phyloP scores from a whole-genome alignment of 148 eudicot species.

The Agrostemma githago region DNA sequence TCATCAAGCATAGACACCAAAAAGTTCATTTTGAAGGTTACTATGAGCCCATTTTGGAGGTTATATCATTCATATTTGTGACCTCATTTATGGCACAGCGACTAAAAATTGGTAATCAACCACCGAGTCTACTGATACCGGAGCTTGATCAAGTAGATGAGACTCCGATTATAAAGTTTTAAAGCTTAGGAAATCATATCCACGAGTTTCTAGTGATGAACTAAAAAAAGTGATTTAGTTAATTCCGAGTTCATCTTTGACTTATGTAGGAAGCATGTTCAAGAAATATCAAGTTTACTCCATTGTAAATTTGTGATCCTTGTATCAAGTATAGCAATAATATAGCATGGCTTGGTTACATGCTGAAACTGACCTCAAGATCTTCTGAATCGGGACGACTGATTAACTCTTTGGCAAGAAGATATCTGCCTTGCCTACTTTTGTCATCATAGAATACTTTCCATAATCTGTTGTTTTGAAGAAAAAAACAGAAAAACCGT shows the following conservation, averaged over 20 bases:
- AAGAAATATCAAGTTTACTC: background rate
- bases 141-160: background rate
- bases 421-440: constrained; percentile 75
- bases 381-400: constrained; percentile 89
- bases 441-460: constrained; percentile 91
- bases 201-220: background rate
- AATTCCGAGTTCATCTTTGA: background rate
- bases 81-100: background rate
- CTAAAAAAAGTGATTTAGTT: background rate
- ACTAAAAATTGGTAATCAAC: background rate
- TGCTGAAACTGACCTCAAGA: constrained; percentile 61
- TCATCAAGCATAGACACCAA: background rate
- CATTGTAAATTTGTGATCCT: background rate
- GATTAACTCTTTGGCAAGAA: constrained; percentile 74
- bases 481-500: background rate
- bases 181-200: background rate
- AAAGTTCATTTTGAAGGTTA: background rate
- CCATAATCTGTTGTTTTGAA: constrained; percentile 53
- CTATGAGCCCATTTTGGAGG: background rate
- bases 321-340: background rate
- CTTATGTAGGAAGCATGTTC: background rate
- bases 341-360: background rate
- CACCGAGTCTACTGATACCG: background rate
- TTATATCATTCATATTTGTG: background rate
- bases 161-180: background rate